Percentiles rank a stretch among this genome's conserved stretches.
Evolutionary conservation across 441 rosid species (phyloP).

Genomic region (Eutrema salsugineum): DNA sequence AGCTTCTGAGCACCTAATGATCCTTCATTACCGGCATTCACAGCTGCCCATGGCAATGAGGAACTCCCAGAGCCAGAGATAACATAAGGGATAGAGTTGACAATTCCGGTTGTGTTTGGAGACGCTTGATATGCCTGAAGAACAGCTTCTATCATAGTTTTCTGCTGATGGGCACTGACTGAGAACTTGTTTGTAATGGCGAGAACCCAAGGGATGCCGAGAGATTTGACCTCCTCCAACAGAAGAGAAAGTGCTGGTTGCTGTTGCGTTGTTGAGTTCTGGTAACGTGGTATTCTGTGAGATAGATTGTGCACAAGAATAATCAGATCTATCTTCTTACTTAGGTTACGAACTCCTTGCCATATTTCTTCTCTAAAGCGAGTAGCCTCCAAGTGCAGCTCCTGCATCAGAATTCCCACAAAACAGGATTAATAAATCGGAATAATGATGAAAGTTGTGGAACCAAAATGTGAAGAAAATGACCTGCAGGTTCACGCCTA

Average conservation of each 20-base stretch:
- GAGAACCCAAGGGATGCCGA: slow-evolving; percentile 96
- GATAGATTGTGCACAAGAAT: slow-evolving; percentile 94
- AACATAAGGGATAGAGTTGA: slow-evolving; percentile 89
- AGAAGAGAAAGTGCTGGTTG: slow-evolving; percentile 81
- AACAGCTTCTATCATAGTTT: slow-evolving; percentile 67
- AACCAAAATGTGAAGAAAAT: background rate
- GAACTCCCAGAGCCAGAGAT: slow-evolving; percentile 67
- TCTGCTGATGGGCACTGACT: slow-evolving; percentile 97
- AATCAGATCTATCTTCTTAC: slow-evolving; percentile 78
- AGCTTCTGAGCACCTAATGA: slow-evolving; percentile 54
- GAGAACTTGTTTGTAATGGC: slow-evolving; percentile 97
- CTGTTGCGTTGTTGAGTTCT: slow-evolving; percentile 41
- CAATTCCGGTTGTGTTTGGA: slow-evolving; percentile 54
- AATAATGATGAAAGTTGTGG: background rate
- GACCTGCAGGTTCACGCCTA: slow-evolving; percentile 89
- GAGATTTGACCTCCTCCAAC: slow-evolving; percentile 86
- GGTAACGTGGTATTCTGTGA: slow-evolving; percentile 79
- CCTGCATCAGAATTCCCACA: slow-evolving; percentile 42
- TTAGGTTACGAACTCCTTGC: slow-evolving; percentile 78
- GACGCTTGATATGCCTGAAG: slow-evolving; percentile 79
- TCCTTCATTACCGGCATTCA: slow-evolving; percentile 47
- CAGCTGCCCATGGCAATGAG: slow-evolving; percentile 69
- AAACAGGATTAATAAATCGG: background rate
- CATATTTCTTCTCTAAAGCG: slow-evolving; percentile 90
- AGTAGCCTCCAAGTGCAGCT: slow-evolving; percentile 60